Evolutionary conservation across 257 asterid genomes (phyloP), one percentile per base, ranked within the genome.

Genomic region (Echites panduratus): DNA sequence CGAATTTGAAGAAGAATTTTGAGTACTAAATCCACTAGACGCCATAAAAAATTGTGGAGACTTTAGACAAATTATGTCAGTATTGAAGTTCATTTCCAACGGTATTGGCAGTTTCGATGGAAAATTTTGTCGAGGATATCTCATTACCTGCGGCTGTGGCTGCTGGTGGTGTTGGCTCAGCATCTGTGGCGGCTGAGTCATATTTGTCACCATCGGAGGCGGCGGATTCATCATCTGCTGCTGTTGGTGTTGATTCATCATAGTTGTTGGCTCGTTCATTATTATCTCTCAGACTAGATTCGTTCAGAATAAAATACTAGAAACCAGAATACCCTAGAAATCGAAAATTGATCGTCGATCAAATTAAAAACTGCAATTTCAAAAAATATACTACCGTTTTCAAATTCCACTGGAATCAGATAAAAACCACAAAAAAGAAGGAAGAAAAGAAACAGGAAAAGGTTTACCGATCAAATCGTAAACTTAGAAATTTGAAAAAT

Each of bases 251-350:
- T 79, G 87, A 79, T 79, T 85, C 95, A 91, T 87, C 81, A 77
- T 49, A 48, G 81, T 27, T 44, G 78, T 43, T 78, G 83, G 88
- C 62, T 91, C 96, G 76, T 89, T 91, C 96, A 89, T 89, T 58
- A 64, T 76, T 56, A 40, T 49, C 67, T 49, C 67, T 5, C 48
- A 48, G 66, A 67, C 6, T 24, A 53, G 29, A 8, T 56, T 9
- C 24, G 20, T 44, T 10, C 38, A 38, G 69, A 41, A 1, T 54
- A 41, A 27, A 27, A 78, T 32, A 49, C 8, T 54, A 58, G 62
- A 79, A 61, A 70, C 32, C 26, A 45, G 17, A 20, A 38, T 14
- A 40, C 41, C 8, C n/a, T 70, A 27, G 20, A 58, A 35, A 29
- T 32, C 32, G 47, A 4, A 68, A 47, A 35, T 56, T 45, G 22